phyloP scores from a whole-genome alignment of 2,329 filamentous ascomycete genomes.

The Fusarium napiforme region DNA sequence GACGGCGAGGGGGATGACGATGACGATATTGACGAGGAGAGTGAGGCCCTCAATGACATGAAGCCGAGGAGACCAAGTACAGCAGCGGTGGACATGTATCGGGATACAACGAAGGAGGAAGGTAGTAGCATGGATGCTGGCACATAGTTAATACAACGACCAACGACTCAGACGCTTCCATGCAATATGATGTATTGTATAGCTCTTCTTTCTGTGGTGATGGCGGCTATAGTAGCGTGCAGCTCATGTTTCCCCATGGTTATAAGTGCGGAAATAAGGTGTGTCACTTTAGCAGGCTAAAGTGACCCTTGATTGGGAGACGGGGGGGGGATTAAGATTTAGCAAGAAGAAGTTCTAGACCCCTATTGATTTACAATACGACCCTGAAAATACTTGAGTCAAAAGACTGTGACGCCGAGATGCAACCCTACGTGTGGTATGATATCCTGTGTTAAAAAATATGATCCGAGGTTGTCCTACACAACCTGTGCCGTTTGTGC shows the following conservation, averaged over 20 bases:
- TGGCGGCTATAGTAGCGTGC: not conserved
- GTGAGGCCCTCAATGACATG: constrained; percentile 64
- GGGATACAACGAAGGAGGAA: constrained; percentile 41
- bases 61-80: constrained; percentile 67
- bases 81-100: constrained; percentile 62
- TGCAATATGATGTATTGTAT: not conserved
- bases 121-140: constrained; percentile 25
- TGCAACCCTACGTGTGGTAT: not conserved
- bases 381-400: not conserved
- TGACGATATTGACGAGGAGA: constrained; percentile 62
- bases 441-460: not conserved
- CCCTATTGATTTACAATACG: not conserved
- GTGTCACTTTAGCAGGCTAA: not conserved
- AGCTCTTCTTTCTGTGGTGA: not conserved
- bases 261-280: not conserved
- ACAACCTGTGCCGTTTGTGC: constrained; percentile 3
- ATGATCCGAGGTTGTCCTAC: not conserved
- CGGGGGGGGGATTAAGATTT: not conserved
- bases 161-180: not conserved
- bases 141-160: constrained; percentile 52
- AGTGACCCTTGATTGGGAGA: not conserved
- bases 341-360: not conserved
- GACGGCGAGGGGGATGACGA: constrained; percentile 56
- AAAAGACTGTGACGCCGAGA: constrained; percentile 3
- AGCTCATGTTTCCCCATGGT: not conserved